Conservation (phyloP, 1,284 basidiomycete genomes). For the Rhizopogon parksii region DNA sequence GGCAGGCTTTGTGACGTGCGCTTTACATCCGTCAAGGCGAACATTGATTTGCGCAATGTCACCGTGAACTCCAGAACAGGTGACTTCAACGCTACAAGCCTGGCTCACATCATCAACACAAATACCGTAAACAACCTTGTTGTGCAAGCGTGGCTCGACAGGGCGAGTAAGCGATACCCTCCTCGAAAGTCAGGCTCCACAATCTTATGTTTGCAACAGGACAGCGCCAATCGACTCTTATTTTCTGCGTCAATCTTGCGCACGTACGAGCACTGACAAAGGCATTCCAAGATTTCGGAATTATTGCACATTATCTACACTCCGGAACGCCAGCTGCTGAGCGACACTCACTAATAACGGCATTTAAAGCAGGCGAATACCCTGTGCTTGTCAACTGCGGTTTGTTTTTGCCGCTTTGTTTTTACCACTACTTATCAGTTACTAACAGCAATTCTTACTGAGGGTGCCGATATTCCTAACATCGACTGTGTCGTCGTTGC, state of each 20-base stretch:
- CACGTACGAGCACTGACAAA: slow-evolving; percentile 79
- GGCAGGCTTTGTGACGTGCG: slow-evolving; percentile 77
- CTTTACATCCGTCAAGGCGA: slow-evolving; percentile 75
- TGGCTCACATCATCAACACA: slow-evolving; percentile 78
- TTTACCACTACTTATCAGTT: slow-evolving; percentile 1
- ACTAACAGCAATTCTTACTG: slow-evolving; percentile 74
- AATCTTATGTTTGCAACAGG: slow-evolving; percentile 27
- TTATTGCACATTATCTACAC: slow-evolving; percentile 84
- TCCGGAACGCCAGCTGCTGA: slow-evolving; percentile 63
- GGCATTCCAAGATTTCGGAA: slow-evolving; percentile 67
- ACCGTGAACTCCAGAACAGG: slow-evolving; percentile 60
- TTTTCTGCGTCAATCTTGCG: slow-evolving; percentile 84
- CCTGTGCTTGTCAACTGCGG: slow-evolving; percentile 93
- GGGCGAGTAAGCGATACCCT: slow-evolving; percentile 47
- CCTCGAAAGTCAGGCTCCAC: not conserved
- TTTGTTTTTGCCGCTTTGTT: slow-evolving; percentile 27
- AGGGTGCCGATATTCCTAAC: slow-evolving; percentile 87
- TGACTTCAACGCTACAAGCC: slow-evolving; percentile 72
- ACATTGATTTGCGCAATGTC: slow-evolving; percentile 64
- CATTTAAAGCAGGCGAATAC: slow-evolving; percentile 69
- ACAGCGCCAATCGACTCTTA: slow-evolving; percentile 75
- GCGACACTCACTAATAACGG: slow-evolving; percentile 58
- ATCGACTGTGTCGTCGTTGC: slow-evolving; percentile 90
- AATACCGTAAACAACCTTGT: slow-evolving; percentile 69
- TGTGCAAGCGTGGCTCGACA: slow-evolving; percentile 76